phyloP scores from a whole-genome alignment of 108 stramenopile species.

The Licmophora abbreviata region DNA sequence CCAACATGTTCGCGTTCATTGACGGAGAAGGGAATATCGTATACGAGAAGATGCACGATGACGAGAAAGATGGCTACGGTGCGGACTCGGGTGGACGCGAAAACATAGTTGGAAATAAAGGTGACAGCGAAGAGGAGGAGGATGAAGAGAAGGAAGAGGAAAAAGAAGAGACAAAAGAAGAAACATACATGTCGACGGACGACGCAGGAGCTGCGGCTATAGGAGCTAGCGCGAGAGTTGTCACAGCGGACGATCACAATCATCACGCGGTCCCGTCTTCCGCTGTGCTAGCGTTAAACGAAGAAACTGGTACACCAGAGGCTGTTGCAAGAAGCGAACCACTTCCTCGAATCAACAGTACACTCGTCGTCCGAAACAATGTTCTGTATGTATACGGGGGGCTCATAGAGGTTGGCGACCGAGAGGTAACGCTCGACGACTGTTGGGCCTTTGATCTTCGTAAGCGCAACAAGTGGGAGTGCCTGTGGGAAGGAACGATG shows the following conservation, averaged over 20 bases:
- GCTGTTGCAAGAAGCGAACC: constrained; percentile 65
- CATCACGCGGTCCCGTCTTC: constrained; percentile 25
- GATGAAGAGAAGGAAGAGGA: constrained; percentile 23
- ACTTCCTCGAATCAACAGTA: constrained; percentile 73
- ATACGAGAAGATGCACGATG: constrained; percentile 50
- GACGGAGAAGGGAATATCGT: constrained; percentile 86
- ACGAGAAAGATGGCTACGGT: constrained; percentile 1
- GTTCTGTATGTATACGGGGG: constrained; percentile 70
- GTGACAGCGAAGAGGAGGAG: constrained; percentile 18
- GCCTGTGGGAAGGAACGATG: constrained; percentile 79
- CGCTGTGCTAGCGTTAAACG: constrained; percentile 54
- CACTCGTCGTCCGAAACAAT: constrained; percentile 36
- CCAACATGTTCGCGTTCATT: constrained; percentile 85
- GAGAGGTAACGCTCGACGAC: constrained; percentile 88
- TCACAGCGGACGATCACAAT: constrained; percentile 5
- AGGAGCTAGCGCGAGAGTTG: constrained; percentile 1
- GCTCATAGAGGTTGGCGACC: constrained; percentile 84
- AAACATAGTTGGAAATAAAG: constrained; percentile 8
- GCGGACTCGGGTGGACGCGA: constrained; percentile 13
- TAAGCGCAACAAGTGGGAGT: constrained; percentile 79
- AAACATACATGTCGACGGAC: neutral
- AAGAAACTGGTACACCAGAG: constrained; percentile 46
- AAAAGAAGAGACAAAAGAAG: constrained; percentile 35
- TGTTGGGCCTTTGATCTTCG: constrained; percentile 79
- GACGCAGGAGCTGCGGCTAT: neutral